phyloP scores from a whole-genome alignment of 352 stramenopile genomes.

The Pythium myriotylum region DNA sequence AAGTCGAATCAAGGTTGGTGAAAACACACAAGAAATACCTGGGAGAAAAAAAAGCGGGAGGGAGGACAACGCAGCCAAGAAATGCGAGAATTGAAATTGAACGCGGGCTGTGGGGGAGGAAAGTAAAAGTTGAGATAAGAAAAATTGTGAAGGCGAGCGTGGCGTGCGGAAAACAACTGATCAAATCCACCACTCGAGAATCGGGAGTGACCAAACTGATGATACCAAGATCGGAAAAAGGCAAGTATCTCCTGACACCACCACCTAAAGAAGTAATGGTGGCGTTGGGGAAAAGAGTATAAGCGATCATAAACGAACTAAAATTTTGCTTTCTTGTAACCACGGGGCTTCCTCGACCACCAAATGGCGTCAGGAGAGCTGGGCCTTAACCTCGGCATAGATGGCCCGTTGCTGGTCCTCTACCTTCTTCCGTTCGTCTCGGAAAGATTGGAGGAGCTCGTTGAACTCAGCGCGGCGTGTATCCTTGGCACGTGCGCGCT shows the following conservation, averaged over 20 bases:
- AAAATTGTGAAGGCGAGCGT: slow-evolving; percentile 4
- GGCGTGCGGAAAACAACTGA: slow-evolving; percentile 14
- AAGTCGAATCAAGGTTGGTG: slow-evolving; percentile 29
- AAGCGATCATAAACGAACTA: slow-evolving; percentile 25
- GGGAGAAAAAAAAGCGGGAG: slow-evolving; percentile 14
- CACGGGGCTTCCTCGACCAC: too few relatives aligned
- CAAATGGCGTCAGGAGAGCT: too few relatives aligned
- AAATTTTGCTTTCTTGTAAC: slow-evolving; percentile 24
- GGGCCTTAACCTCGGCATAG: slow-evolving; percentile 11
- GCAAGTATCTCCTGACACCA: background rate
- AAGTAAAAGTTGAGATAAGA: slow-evolving; percentile 3
- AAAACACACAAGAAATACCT: slow-evolving; percentile 20
- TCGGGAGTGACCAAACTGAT: slow-evolving; percentile 5
- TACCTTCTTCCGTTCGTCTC: slow-evolving; percentile 17
- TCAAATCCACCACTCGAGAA: background rate
- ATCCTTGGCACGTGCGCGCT: slow-evolving; percentile 19
- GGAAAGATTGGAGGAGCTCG: slow-evolving; percentile 17
- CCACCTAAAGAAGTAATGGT: slow-evolving; percentile 16
- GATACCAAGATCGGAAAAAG: background rate
- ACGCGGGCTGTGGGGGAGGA: slow-evolving; percentile 10
- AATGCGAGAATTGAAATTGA: slow-evolving; percentile 30
- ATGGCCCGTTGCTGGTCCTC: slow-evolving; percentile 5
- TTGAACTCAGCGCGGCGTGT: slow-evolving; percentile 4
- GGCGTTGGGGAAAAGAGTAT: slow-evolving; percentile 7
- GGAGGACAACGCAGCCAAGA: slow-evolving; percentile 17